A percentile compares a stretch with the other conserved stretches of the same genome.
These are phyloP conservation scores for Annulohypoxylon stygium DNA, from an alignment of 495 filamentous ascomycete species.

Conservation along the genomic window DNA sequence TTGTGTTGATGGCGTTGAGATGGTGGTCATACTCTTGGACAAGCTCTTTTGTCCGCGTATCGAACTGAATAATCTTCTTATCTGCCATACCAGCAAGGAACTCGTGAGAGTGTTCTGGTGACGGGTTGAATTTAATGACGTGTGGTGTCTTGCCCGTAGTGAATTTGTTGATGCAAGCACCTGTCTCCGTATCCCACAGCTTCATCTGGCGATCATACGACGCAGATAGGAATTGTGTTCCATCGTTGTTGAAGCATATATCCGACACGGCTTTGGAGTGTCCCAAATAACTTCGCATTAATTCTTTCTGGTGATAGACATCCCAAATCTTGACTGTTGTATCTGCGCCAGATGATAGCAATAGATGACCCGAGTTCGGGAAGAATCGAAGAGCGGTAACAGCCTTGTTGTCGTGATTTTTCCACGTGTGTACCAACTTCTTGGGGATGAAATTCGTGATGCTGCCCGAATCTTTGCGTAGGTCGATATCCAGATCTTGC, in stretches of 20 bases:
- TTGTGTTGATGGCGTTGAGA: slow-evolving; percentile 95
- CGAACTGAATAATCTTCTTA: slow-evolving; percentile 99
- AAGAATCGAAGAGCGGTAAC: slow-evolving; percentile 91
- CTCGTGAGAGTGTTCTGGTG: slow-evolving; percentile 79
- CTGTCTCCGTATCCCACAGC: slow-evolving; percentile 98
- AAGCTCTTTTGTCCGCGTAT: slow-evolving; percentile 81
- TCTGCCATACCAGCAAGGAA: slow-evolving; percentile 97
- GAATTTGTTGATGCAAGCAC: slow-evolving; percentile 85
- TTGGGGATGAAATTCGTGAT: slow-evolving; percentile 92
- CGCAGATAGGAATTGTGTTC: slow-evolving; percentile 90
- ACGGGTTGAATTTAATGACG: slow-evolving; percentile 92
- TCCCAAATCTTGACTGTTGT: slow-evolving; percentile 95
- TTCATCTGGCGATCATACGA: slow-evolving; percentile 96
- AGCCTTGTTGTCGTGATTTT: slow-evolving; percentile 80
- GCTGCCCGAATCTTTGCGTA: slow-evolving; percentile 82
- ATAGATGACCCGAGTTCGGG: slow-evolving; percentile 84
- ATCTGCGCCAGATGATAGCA: slow-evolving; percentile 88
- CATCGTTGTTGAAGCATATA: slow-evolving; percentile 83
- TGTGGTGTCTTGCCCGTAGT: slow-evolving; percentile 94
- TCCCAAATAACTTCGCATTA: slow-evolving; percentile 89
- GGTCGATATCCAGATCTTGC: slow-evolving; percentile 92
- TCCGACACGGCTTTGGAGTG: slow-evolving; percentile 93
- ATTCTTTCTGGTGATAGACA: slow-evolving; percentile 87
- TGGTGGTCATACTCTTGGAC: slow-evolving; percentile 99
- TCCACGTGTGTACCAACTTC: slow-evolving; percentile 91